Evolutionary conservation across 805 yeast species (phyloP), one percentile per base, ranked within the genome.

Genomic region (Candida germanica): DNA sequence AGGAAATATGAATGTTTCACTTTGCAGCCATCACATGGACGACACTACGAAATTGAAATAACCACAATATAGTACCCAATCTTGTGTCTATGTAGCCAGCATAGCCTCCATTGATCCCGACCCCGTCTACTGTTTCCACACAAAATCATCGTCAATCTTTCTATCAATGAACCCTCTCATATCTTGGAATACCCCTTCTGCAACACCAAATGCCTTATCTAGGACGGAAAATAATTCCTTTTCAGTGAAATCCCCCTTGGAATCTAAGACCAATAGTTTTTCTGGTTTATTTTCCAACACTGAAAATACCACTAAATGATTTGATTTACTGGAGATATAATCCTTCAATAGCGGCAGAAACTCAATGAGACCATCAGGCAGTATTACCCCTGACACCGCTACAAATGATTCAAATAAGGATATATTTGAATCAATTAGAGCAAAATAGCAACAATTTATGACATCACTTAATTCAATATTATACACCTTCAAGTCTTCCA

Each of bases 371-470:
- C 46, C 41, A 16, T 59, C 56, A 2, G 10, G 12, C 4, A 11
- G 29, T n/a, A 38, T 33, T 22, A n/a, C 39, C 35, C 21, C 54
- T 4, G 79, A 62, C 0, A 74, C 61, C 12, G 88, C 76, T 0
- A 77, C 71, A 48, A 81, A 80, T 1, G 88, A 74, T n/a, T 73
- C 60, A 31, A 69, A 64, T 36, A 91, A 58, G 0, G 87, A 82
- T 13, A 89, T 69, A 30, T 86, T 87, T 5, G 95, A 83, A 56
- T 88, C 91, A 1, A 88, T 56, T 29, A 91, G 69, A 0, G 97
- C 95, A 44, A 85, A 59, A 44, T 69, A 79, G 1, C 80, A 63
- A 2, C 87, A 80, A 56, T 93, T 91, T 26, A 91, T 69, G 15
- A 44, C 36, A 10, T 38, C 33, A 5, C 37, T 25, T 8, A 42